These are phyloP conservation scores for Quercus robur DNA, from an alignment of 306 rosid genomes.

Conservation along the genomic window DNA sequence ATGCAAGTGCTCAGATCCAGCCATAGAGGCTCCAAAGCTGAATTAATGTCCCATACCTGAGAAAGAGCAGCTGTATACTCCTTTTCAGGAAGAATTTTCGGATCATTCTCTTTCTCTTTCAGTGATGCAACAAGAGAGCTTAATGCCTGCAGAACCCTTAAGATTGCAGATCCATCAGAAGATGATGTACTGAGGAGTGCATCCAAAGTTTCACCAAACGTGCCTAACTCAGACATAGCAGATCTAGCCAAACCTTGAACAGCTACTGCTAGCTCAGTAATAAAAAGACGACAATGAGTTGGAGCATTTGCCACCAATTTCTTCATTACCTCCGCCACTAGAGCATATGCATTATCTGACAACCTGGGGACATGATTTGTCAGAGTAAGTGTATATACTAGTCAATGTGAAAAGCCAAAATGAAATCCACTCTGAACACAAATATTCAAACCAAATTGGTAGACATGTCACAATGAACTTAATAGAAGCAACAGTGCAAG, in stretches of 20 bases:
- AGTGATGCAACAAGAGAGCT: constrained; percentile 75
- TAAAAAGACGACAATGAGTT: constrained; percentile 72
- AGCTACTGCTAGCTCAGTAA: constrained; percentile 78
- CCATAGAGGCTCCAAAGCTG: constrained; percentile 93
- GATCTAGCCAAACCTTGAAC: constrained; percentile 74
- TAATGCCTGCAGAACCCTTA: constrained; percentile 92
- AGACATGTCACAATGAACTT: not conserved
- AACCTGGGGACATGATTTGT: constrained; percentile 51
- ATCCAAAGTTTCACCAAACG: constrained; percentile 70
- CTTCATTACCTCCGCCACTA: constrained; percentile 91
- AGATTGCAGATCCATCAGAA: constrained; percentile 89
- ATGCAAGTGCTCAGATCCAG: constrained; percentile 86
- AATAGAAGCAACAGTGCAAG: not conserved
- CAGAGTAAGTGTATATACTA: constrained; percentile 3
- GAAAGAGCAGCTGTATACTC: constrained; percentile 51
- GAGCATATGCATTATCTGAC: constrained; percentile 86
- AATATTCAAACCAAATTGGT: not conserved
- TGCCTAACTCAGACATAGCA: constrained; percentile 74
- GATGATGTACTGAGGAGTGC: constrained; percentile 81
- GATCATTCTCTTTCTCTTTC: constrained; percentile 56
- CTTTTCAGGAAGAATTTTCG: constrained; percentile 34
- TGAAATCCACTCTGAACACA: not conserved
- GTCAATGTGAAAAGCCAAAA: constrained; percentile 3
- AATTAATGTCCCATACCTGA: constrained; percentile 71
- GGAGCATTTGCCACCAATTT: constrained; percentile 89